These are phyloP conservation scores for Euphorbia lathyris DNA, from an alignment of 345 rosid genomes.

Conservation along the genomic window DNA sequence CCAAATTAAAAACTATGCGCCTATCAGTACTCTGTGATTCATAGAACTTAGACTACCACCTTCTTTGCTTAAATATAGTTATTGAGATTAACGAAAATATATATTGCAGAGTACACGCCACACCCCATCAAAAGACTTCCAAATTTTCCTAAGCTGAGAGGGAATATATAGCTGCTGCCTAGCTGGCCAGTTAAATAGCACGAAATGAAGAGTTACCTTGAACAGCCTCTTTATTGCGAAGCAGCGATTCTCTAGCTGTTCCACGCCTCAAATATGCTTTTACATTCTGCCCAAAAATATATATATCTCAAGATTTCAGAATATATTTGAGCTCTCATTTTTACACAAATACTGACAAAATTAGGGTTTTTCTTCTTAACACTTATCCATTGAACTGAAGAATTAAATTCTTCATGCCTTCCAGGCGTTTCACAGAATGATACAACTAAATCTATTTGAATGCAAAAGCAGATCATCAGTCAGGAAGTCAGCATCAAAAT, in stretches of 20 bases:
- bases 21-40: neutral
- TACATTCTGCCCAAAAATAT: constrained; percentile 55
- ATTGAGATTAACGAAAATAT: too few relatives aligned
- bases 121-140: neutral
- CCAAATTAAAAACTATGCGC: neutral
- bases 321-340: neutral
- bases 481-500: neutral
- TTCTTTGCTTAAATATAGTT: too few relatives aligned
- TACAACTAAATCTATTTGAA: neutral
- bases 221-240: constrained; percentile 67
- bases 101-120: neutral
- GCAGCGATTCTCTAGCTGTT: constrained; percentile 84
- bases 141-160: neutral
- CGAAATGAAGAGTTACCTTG: constrained; percentile 45
- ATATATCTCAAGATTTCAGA: neutral
- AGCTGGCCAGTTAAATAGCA: neutral
- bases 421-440: neutral
- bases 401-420: neutral
- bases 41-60: neutral
- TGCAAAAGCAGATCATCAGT: neutral
- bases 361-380: neutral
- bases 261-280: constrained; percentile 95
- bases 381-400: neutral
- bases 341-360: neutral
- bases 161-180: neutral